Percentiles rank a stretch among this genome's conserved stretches.
phyloP scores from a whole-genome alignment of 495 filamentous ascomycete genomes.

The Diplogelasinospora grovesii region DNA sequence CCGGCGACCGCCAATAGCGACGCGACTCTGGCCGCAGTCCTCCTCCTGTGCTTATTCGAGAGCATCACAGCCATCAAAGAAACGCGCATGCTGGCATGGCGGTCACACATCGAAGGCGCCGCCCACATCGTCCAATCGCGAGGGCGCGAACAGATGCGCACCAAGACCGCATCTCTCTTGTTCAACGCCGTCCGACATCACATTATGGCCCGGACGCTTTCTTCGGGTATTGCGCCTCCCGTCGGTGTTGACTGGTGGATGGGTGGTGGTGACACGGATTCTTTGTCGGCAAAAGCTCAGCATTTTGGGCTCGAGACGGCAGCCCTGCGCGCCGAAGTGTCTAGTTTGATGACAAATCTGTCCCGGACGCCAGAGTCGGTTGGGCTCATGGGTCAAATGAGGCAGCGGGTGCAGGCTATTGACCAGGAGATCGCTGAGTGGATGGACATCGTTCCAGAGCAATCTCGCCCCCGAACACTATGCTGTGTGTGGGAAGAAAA shows the following conservation, averaged over 20 bases:
- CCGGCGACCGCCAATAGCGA: conserved; percentile 27
- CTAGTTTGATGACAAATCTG: conserved; percentile 24
- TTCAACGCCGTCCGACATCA: conserved; percentile 45
- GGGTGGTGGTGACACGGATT: conserved; percentile 27
- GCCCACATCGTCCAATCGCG: conserved; percentile 43
- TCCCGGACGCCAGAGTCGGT: conserved; percentile 27
- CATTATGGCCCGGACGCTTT: conserved; percentile 41
- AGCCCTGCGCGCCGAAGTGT: conserved; percentile 37
- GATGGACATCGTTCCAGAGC: conserved; percentile 30
- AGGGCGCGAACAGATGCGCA: conserved; percentile 42
- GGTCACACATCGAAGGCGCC: conserved; percentile 49
- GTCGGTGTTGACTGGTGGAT: conserved; percentile 46
- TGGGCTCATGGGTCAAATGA: conserved; percentile 28
- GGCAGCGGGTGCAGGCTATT: conserved; percentile 26
- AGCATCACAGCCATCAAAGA: conserved; percentile 39
- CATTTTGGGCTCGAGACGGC: conserved; percentile 35
- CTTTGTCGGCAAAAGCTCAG: conserved; percentile 29
- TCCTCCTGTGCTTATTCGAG: conserved; percentile 26
- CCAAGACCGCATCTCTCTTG: conserved; percentile 36
- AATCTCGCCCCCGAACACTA: conserved; percentile 33
- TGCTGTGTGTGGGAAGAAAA: conserved; percentile 41
- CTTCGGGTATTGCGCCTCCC: conserved; percentile 28
- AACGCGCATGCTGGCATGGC: conserved; percentile 42
- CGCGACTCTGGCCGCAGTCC: conserved; percentile 18
- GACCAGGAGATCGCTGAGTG: conserved; percentile 39